A percentile compares a stretch with the other conserved stretches of the same genome.
Conservation (phyloP, 257 asterid genomes). For the Nicotiana otophora region DNA sequence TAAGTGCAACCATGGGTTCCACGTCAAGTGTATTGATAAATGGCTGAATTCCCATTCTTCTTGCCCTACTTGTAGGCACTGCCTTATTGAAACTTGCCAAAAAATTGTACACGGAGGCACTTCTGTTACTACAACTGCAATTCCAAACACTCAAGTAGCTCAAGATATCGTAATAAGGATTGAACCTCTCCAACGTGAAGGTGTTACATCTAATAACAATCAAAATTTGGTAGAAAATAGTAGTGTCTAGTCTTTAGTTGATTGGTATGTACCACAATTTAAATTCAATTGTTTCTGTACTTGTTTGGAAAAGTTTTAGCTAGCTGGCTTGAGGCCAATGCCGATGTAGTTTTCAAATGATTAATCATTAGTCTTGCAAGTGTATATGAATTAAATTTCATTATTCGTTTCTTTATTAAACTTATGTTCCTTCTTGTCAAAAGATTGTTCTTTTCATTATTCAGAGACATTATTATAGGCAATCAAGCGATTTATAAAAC, state of each 20-base stretch:
- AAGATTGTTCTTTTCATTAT: no score
- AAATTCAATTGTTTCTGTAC: background rate
- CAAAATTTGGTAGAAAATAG: background rate
- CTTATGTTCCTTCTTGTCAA: background rate
- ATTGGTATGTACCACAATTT: background rate
- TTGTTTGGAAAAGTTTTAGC: background rate
- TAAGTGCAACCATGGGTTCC: background rate
- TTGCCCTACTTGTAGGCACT: background rate
- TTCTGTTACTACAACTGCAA: background rate
- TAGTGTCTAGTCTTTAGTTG: no score
- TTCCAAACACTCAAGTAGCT: background rate
- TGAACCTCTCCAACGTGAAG: conserved; percentile 4
- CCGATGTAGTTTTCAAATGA: no score
- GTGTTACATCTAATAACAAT: background rate
- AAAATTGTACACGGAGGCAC: background rate
- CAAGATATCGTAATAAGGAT: background rate
- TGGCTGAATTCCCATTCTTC: conserved; percentile 2
- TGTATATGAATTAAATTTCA: background rate
- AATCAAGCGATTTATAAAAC: no score
- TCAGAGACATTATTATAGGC: no score
- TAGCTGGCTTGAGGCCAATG: background rate
- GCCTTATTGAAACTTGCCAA: background rate
- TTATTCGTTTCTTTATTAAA: background rate
- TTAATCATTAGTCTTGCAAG: background rate
- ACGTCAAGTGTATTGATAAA: background rate